A percentile compares a stretch with the other conserved stretches of the same genome.
phyloP scores from a whole-genome alignment of 2,329 filamentous ascomycete species.

The Chrysoporthe austroafricana region DNA sequence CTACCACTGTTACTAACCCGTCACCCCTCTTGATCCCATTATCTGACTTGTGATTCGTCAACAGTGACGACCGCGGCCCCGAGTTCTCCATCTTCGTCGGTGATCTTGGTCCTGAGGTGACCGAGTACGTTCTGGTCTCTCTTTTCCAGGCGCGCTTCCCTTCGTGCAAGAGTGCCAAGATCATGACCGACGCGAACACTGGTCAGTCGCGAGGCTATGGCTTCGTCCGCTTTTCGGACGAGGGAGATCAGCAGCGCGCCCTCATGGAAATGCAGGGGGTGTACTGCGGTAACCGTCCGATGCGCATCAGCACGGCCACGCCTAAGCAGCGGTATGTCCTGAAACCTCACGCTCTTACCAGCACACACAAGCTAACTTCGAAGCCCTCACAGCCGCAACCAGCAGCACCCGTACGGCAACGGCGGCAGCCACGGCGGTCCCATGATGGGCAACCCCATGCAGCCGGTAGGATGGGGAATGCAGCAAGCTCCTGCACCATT shows the following conservation, averaged over 20 bases:
- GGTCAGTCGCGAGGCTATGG: constrained; percentile 98
- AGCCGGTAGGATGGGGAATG: constrained; percentile 48
- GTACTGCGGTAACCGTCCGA: constrained; percentile 97
- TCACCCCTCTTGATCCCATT: neutral
- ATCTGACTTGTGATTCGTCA: constrained; percentile 32
- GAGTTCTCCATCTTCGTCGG: constrained; percentile 98
- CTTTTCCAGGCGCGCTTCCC: constrained; percentile 96
- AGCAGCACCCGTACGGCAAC: constrained; percentile 38
- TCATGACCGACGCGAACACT: constrained; percentile 98
- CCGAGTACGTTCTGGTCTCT: constrained; percentile 95
- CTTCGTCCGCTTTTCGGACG: constrained; percentile 95
- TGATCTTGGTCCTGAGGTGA: constrained; percentile 96
- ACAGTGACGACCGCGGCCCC: constrained; percentile 89
- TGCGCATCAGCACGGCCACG: constrained; percentile 97
- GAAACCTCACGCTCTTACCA: neutral
- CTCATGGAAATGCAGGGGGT: constrained; percentile 98
- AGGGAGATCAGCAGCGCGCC: constrained; percentile 93
- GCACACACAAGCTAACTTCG: neutral
- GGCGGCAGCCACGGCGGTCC: constrained; percentile 41
- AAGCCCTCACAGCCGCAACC: constrained; percentile 40
- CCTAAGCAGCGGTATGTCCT: constrained; percentile 78
- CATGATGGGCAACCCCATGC: constrained; percentile 45
- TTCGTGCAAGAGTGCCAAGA: constrained; percentile 99
- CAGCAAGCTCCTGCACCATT: constrained; percentile 31
- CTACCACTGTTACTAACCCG: constrained; percentile 12